Evolutionary conservation across 169 alveolate species (phyloP).

Genomic region (Plasmodium berghei): DNA sequence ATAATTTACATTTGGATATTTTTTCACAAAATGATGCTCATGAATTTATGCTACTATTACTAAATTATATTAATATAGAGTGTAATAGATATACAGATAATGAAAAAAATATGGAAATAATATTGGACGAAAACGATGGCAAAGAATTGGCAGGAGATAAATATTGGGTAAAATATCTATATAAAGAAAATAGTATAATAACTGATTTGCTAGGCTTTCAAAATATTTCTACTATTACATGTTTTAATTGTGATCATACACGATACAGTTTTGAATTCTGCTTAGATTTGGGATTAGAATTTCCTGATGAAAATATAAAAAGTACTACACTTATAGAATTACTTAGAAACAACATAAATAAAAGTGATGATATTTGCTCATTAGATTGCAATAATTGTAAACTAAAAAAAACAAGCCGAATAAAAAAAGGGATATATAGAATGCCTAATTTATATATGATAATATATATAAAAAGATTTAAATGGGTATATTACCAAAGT

Average conservation of each 20-base stretch:
- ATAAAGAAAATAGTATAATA: slow-evolving; percentile 62
- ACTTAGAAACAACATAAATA: slow-evolving; percentile 36
- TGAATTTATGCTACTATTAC: slow-evolving; percentile 48
- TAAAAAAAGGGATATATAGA: slow-evolving; percentile 72
- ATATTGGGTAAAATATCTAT: slow-evolving; percentile 71
- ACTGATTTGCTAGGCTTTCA: slow-evolving; percentile 74
- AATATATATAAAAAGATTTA: slow-evolving; percentile 72
- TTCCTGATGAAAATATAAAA: slow-evolving; percentile 41
- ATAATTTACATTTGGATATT: slow-evolving; percentile 43
- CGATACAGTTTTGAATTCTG: slow-evolving; percentile 75
- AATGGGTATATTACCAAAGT: slow-evolving; percentile 53
- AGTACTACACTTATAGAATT: slow-evolving; percentile 59
- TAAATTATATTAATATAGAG: slow-evolving; percentile 60
- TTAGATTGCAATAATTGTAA: slow-evolving; percentile 50
- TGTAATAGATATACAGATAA: slow-evolving; percentile 51
- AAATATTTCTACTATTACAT: slow-evolving; percentile 66
- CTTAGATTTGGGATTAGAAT: slow-evolving; percentile 64
- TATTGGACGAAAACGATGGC: slow-evolving; percentile 53
- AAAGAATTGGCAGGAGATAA: slow-evolving; percentile 73
- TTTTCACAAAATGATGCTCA: slow-evolving; percentile 76
- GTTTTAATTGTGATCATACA: slow-evolving; percentile 69
- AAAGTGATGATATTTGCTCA: slow-evolving; percentile 44
- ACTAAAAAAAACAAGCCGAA: slow-evolving; percentile 45
- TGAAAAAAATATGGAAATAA: slow-evolving; percentile 40
- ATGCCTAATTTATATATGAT: slow-evolving; percentile 74